These are phyloP conservation scores for Arthrobotrys iridis DNA, from an alignment of 2,329 filamentous ascomycete genomes.

Conservation along the genomic window DNA sequence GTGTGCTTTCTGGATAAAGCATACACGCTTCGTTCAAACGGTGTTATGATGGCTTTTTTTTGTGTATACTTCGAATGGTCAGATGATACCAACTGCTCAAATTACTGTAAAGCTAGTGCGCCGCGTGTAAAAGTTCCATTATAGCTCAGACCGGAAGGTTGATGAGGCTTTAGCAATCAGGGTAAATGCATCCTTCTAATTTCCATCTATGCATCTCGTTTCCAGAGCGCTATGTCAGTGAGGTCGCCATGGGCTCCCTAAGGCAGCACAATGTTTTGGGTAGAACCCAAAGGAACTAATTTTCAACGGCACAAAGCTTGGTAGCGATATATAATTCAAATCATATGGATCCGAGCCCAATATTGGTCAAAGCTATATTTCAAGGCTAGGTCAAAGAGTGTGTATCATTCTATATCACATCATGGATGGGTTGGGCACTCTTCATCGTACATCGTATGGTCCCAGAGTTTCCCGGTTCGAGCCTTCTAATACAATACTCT, in stretches of 20 bases:
- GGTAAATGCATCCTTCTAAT: background rate
- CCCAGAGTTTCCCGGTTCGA: too few species aligned
- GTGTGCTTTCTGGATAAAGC: constrained; percentile 26
- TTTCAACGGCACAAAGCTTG: constrained; percentile 2
- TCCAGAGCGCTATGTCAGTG: background rate
- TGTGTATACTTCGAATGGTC: background rate
- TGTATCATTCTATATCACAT: background rate
- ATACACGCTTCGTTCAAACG: background rate
- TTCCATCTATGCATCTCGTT: too few species aligned
- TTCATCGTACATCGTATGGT: background rate
- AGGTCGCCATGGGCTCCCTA: background rate
- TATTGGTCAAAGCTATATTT: too few species aligned
- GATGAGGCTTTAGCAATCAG: too few species aligned
- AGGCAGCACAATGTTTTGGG: constrained; percentile 7
- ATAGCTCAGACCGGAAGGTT: too few species aligned
- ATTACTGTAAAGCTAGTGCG: background rate
- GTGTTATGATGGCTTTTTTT: background rate
- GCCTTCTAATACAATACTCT: too few species aligned
- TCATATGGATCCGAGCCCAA: background rate
- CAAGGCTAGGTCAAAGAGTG: too few species aligned
- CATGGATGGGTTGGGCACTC: background rate
- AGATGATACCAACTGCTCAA: background rate
- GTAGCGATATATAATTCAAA: background rate
- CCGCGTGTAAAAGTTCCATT: too few species aligned
- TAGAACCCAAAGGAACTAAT: background rate